Conservation (phyloP, 306 rosid species). For the Delonix regia region DNA sequence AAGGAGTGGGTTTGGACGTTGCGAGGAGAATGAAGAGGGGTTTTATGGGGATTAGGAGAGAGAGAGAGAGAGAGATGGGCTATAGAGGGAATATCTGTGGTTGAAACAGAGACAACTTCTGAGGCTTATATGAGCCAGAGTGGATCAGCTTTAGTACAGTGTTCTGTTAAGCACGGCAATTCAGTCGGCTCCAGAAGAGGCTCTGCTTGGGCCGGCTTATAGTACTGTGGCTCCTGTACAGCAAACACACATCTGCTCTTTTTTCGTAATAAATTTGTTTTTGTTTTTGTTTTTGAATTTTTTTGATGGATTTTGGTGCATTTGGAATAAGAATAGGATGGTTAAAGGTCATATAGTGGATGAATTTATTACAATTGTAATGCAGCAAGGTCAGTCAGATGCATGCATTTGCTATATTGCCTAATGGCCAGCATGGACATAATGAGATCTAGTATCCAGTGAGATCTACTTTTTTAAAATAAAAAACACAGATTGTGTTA, state of each 20-base stretch:
- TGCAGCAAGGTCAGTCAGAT: slow-evolving; percentile 13
- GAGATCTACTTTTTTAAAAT: background rate
- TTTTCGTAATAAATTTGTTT: background rate
- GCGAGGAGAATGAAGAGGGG: slow-evolving; percentile 22
- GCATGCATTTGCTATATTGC: slow-evolving; percentile 37
- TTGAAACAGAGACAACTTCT: slow-evolving; percentile 49
- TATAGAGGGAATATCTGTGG: slow-evolving; percentile 23
- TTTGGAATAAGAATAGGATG: background rate
- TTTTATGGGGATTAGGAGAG: slow-evolving; percentile 47
- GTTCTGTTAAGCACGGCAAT: slow-evolving; percentile 78
- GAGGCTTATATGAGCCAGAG: slow-evolving; percentile 70
- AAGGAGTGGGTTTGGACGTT: background rate
- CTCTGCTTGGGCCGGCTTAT: slow-evolving; percentile 50
- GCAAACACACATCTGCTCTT: background rate
- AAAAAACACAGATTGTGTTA: background rate
- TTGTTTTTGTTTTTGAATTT: background rate
- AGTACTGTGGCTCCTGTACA: slow-evolving; percentile 40
- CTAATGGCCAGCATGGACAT: background rate
- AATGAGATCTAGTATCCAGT: background rate
- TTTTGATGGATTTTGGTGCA: background rate
- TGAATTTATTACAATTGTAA: background rate
- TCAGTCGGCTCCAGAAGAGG: slow-evolving; percentile 55
- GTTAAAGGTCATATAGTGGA: slow-evolving; percentile 3
- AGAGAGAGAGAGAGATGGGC: slow-evolving; percentile 22
- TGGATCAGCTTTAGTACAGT: slow-evolving; percentile 64